These are phyloP conservation scores for Tuber borchii DNA, from an alignment of 495 filamentous ascomycete genomes.

Conservation along the genomic window DNA sequence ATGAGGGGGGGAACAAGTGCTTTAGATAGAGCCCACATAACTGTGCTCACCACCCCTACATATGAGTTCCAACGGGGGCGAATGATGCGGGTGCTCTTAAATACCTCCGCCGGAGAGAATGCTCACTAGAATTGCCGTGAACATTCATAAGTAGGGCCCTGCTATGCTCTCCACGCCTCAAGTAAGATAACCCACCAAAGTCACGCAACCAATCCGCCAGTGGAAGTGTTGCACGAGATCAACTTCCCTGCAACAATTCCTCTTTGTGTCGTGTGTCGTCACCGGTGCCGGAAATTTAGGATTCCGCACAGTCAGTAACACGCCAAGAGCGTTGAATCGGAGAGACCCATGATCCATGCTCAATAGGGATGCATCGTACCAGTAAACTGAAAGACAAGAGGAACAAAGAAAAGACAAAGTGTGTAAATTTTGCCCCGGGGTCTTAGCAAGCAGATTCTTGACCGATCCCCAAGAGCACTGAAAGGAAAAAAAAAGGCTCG, in stretches of 20 bases:
- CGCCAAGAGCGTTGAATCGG: background rate
- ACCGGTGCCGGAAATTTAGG: background rate
- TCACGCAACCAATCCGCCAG: background rate
- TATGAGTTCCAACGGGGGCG: background rate
- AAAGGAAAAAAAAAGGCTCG: background rate
- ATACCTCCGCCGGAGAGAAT: background rate
- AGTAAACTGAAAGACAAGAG: background rate
- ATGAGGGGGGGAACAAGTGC: background rate
- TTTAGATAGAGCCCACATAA: background rate
- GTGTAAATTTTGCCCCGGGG: background rate
- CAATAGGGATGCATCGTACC: background rate
- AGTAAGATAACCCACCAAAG: background rate
- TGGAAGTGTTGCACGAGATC: background rate
- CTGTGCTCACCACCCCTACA: background rate
- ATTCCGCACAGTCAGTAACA: background rate
- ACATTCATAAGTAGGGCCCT: background rate
- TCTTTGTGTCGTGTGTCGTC: background rate
- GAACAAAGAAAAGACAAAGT: background rate
- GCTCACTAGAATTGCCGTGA: background rate
- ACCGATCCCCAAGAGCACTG: background rate
- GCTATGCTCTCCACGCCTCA: background rate
- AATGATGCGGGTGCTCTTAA: background rate
- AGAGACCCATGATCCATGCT: background rate
- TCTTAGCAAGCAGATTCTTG: background rate
- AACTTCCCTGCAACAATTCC: background rate